Base-by-base conservation (phyloP, 139 green algal species). In the Chara braunii region DNA sequence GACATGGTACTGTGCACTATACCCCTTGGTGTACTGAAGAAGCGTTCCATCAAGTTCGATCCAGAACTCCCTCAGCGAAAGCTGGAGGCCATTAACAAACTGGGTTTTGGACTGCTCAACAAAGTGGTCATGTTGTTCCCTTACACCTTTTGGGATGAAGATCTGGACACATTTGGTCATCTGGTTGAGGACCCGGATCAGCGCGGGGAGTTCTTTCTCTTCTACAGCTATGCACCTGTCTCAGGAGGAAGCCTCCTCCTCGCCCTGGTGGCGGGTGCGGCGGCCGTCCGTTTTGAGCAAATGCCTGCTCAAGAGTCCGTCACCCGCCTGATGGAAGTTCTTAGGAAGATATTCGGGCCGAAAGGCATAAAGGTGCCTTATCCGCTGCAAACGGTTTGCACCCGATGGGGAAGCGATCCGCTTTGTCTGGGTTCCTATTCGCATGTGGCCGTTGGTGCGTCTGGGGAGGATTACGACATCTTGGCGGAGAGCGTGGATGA, bases 111-210 rank as follows among this genome's bases (percentile, higher is more conserved):
- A 18, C 32, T 81, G 3, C 70, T 94, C 28, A 92, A 94, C 81
- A 94, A 94, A 62, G 75, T 96, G n/a, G 85, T 86, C 40, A 52
- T 98, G 75, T 75, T 95, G 11, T 98, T 98, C 77, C 87, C 87
- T 7, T 35, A 76, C 26, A 67, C 68, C n/a, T 98, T 97, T 68
- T 98, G 92, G 91, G 84, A 81, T 36, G 36, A 75, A 5, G 32
- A 43, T 1, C 29, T 80, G 0, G 92, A 98, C 81, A 94, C 88
- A 51, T 94, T 98, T 71, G 92, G 87, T 0, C 80, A 79, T 30
- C 71, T 95, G 12, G 34, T 72, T 5, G 36, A 64, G 2, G 68
- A 77, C 6, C 51, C 54, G 2, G 43, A 50, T n/a, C 34, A 81
- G 3, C 77, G 85, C 1, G 91, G 91, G n/a, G 73, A 85, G 33